These are phyloP conservation scores for Myriosclerotinia duriaeana DNA, from an alignment of 2,329 filamentous ascomycete species.

Conservation along the genomic window DNA sequence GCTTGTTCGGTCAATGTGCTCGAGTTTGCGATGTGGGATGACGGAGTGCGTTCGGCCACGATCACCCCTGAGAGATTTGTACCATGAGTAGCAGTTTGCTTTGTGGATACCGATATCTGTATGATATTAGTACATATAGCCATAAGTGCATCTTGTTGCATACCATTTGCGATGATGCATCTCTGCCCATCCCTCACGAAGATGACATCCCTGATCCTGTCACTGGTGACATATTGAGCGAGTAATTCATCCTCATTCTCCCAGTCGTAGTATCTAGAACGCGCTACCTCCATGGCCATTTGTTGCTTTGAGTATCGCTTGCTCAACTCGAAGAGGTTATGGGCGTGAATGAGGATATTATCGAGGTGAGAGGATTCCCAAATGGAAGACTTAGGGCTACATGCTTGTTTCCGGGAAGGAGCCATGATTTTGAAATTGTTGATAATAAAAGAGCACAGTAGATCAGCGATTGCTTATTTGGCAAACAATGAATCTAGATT, in stretches of 20 bases:
- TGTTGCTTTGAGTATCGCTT: not conserved
- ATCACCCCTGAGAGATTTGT: not conserved
- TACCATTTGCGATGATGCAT: not conserved
- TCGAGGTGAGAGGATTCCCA: conserved; percentile 1
- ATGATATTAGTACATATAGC: not conserved
- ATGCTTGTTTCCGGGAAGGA: not conserved
- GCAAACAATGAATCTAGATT: too few species aligned
- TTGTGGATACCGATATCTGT: not conserved
- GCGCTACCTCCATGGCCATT: not conserved
- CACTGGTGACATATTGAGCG: not conserved
- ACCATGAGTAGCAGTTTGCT: not conserved
- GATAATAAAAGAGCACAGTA: too few species aligned
- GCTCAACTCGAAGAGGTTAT: not conserved
- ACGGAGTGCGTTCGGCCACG: not conserved
- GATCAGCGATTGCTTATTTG: too few species aligned
- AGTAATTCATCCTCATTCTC: not conserved
- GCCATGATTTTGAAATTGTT: not conserved
- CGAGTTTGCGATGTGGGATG: not conserved
- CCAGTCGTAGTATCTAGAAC: too few species aligned
- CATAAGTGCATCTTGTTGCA: not conserved
- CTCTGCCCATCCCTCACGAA: not conserved
- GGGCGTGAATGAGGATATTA: not conserved
- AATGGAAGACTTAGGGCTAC: too few species aligned
- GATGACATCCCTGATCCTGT: not conserved
- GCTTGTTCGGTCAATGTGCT: not conserved